Evolutionary conservation across 306 rosid genomes (phyloP), one percentile per base, ranked within the genome.

Genomic region (Begonia peltatifolia): DNA sequence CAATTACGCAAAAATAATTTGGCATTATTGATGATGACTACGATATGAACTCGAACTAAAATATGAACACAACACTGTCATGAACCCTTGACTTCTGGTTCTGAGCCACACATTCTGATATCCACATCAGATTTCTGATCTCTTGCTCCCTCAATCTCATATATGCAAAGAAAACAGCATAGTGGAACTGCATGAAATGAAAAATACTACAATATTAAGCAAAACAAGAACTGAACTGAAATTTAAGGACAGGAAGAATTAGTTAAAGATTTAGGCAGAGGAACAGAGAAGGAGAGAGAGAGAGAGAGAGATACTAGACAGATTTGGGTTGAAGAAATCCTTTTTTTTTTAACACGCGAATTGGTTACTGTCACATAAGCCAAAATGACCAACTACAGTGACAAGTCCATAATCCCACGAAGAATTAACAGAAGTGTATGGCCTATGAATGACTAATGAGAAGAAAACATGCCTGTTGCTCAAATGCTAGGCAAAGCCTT

Each of bases 81-180:
- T 86, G 99, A 76, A 90, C 95, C 68, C 95, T 76, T 52, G 95
- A 83, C 76, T 90, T 90, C 62, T 90, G 94, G 80, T 90, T 90
- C 84, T 90, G 95, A 42, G 95, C 99, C 13, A 90, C 99, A 9
- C 99, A 86, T 70, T 86, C 99, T 1, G 93, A 90, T 60, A 90
- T 86, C 99, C 99, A 86, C 95, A 86, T 90, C 41, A 90, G 61
- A 73, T 90, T 86, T 75, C 95, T 77, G 68, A 90, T 86, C 81
- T 90, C 95, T 70, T 90, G 94, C 76, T 86, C 95, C 75, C 94
- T 86, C 76, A 90, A 67, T 80, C 99, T 86, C 94, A 86, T 90
- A 74, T 86, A 90, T 38, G 97, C 97, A 10, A 85, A 90, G 83
- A 90, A 90, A 60, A 90, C 94, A 10, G 71, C 97, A 50, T 78